Base-by-base conservation (phyloP, 345 rosid species). In the Acer campestre region DNA sequence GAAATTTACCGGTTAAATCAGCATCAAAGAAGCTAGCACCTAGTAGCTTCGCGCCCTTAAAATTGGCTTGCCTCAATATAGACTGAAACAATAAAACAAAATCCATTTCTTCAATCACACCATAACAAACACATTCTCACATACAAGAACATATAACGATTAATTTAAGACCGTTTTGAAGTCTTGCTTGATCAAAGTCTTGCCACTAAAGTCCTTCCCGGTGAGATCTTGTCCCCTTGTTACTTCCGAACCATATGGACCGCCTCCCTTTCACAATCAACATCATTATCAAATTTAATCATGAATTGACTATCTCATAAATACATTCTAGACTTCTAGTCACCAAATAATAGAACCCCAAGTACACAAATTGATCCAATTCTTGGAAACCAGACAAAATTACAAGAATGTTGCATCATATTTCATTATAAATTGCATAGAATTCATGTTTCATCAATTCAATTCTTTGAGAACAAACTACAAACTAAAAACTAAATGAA, bases 141-240 rank as follows among this genome's bases (percentile, higher is more conserved):
- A 67, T 11, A 12, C 38, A 48, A 48, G 13, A 23, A 48, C 53
- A 74, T 27, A 67, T 27, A 46, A 46, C 7, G 42, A 61, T 73
- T 61, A 23, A 73, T 25, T 73, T 73, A 63, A 74, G 70, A 95
- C 98, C 85, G 98, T 95, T 80, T 93, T 95, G 83, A 95, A 95
- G 83, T n/a, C n/a, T n/a, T n/a, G n/a, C n/a, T n/a, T 88, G 81
- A 91, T 90, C 78, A 93, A 85, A 76, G 90, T 88, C 85, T 88
- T 88, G 78, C 97, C 97, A 76, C 99, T 93, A 25, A 95, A 93
- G 80, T 93, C 98, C 75, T 88, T 87, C 31, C 96, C 97, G 1
- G 89, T 80, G 46, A 95, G 94, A 88, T 93, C 97, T 78, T 93
- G 99, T 18, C 99, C 98, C 68, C 99, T 90, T 3, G 98, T 95